Base-by-base conservation (phyloP, 306 rosid species). In the Neltuma alba region DNA sequence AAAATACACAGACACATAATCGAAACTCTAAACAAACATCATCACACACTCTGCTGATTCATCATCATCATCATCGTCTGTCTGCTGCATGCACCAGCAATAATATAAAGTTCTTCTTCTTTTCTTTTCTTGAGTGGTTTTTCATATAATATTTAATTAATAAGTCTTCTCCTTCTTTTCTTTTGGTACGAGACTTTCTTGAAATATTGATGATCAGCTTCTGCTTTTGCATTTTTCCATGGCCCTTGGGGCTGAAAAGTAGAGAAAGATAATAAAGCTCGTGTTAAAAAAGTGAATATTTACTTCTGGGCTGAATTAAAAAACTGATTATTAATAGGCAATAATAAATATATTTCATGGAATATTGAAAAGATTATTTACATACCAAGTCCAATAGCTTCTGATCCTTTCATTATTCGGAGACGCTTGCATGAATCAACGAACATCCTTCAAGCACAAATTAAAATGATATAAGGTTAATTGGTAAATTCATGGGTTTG, bases 161-260 rank as follows among this genome's bases (percentile, higher is more conserved):
- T 71, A 85, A 61, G 62, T 77, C 79, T n/a, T n/a, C 84, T 72
- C 81, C 33, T 8, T 23, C 10, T 21, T 23, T 55, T 21, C 34
- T 47, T 48, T 65, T 68, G 71, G 73, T 79, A 40, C 36, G 48
- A 67, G 66, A 76, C 48, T 73, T 34, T 61, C 28, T 52, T 33
- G 15, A 23, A 70, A 38, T 66, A 18, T 47, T 48, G 25, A 3
- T 48, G 25, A 3, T 68, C 89, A 95, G 98, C 97, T 91, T 88
- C 99, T 90, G 94, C 83, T 89, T 86, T 91, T 95, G 97, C 99
- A 92, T 89, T 95, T 95, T 81, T 95, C 97, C 99, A 95, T 89
- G 70, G 99, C 99, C 82, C 92, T 90, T 77, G 98, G 99, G 58
- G 99, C 99, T 95, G 97, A 78, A 78, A 88, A 86, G 38, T 52